Evolutionary conservation across 2,329 filamentous ascomycete genomes (phyloP), one percentile per base, ranked within the genome.

Genomic region (Aspergillus pseudotamarii): DNA sequence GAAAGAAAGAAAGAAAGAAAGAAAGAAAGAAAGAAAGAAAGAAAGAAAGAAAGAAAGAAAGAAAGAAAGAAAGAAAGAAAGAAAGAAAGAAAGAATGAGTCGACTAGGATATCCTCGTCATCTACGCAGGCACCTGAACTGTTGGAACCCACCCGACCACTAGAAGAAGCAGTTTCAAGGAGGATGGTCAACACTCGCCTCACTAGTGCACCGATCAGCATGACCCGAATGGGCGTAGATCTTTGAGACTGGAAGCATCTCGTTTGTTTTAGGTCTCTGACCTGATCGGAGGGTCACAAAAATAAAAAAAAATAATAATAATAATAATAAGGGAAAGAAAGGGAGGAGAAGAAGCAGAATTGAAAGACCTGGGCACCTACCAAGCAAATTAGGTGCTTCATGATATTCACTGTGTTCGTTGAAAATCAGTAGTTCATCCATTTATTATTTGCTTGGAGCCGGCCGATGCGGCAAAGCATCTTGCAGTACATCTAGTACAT

Each of bases 51-150:
- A n/a, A n/a, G n/a, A n/a, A 45, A 21, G 6, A 21, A 45, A 45
- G 21, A 21, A 4, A 45, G 21, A 41, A 21, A 32, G 30, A 30
- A 51, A 51, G 28, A 10, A 21, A 21, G 2, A 21, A 21, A 45
- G 10, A 12, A 11, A 23, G 2, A 45, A 4, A 21, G 8, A 45
- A 10, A 45, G 10, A 21, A 41, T 38, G 19, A 38, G 32, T 23
- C 46, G 51, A 62, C 68, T 34, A 56, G 68, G 66, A 66, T 67
- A 67, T 65, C 68, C 68, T 61, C 63, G 68, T 67, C 60, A 64
- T 50, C 57, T 50, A 66, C 62, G 65, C 68, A 69, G 66, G 64
- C 66, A 68, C 64, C 63, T 65, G 54, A 57, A 64, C 55, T 64
- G 53, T 60, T 61, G 66, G 62, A 36, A 58, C 38, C 16, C 28